Percentiles rank a stretch among this genome's conserved stretches.
phyloP scores from a whole-genome alignment of 495 filamentous ascomycete species.

The Xylaria scruposa region DNA sequence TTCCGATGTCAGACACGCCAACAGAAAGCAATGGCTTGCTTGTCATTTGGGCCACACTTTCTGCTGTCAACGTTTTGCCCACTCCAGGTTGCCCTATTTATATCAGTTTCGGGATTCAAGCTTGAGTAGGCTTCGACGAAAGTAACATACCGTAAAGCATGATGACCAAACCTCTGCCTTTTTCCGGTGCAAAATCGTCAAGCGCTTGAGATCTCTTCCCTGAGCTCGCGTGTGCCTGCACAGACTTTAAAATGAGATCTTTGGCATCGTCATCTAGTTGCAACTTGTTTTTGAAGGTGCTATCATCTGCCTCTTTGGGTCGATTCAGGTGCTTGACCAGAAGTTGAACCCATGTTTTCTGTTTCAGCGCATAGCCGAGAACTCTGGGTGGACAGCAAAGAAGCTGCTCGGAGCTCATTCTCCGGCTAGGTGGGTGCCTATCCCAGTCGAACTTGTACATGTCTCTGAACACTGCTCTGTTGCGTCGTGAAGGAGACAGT shows the following conservation, averaged over 20 bases:
- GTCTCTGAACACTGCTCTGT: not conserved
- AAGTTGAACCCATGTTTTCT: slow-evolving; percentile 39
- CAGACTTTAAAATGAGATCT: slow-evolving; percentile 29
- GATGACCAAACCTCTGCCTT: slow-evolving; percentile 39
- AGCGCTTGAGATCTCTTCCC: slow-evolving; percentile 14
- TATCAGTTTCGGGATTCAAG: not conserved
- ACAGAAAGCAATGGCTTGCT: slow-evolving; percentile 37
- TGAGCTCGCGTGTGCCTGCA: slow-evolving; percentile 25
- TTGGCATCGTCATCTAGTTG: slow-evolving; percentile 29
- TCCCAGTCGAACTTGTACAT: slow-evolving; percentile 20
- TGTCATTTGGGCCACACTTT: slow-evolving; percentile 33
- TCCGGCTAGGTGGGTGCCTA: not conserved
- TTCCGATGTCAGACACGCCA: slow-evolving; percentile 36
- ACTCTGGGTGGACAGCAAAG: slow-evolving; percentile 36
- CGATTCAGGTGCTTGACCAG: slow-evolving; percentile 20
- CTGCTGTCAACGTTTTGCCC: slow-evolving; percentile 27
- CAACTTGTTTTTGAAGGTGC: slow-evolving; percentile 21
- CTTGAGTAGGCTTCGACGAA: not conserved
- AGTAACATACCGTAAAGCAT: slow-evolving; percentile 31
- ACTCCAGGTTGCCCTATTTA: slow-evolving; percentile 21
- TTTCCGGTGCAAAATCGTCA: slow-evolving; percentile 32
- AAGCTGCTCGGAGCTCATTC: slow-evolving; percentile 2
- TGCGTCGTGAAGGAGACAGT: slow-evolving; percentile 10
- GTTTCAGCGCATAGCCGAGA: slow-evolving; percentile 34
- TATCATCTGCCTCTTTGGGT: slow-evolving; percentile 21